Conservation (phyloP, 257 asterid species). For the Rauvolfia tetraphylla region DNA sequence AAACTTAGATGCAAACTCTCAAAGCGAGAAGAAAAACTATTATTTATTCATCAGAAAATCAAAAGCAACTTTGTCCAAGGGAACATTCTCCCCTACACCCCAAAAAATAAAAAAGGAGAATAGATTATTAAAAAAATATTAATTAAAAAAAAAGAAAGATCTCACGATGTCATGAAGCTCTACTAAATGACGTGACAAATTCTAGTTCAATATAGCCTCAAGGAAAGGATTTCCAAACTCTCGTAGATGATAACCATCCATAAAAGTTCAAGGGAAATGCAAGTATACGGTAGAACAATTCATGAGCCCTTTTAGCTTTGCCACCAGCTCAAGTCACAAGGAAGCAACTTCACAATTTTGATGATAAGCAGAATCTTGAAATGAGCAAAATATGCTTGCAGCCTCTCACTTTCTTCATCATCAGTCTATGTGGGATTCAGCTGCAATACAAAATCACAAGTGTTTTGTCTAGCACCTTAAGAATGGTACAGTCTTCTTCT, state of each 20-base stretch:
- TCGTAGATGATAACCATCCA: neutral
- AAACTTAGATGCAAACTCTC: neutral
- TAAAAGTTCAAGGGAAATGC: neutral
- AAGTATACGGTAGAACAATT: neutral
- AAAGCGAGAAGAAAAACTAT: neutral
- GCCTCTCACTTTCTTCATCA: too few relatives aligned
- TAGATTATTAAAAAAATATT: too few relatives aligned
- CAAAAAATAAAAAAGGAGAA: too few relatives aligned
- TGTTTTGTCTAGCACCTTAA: neutral
- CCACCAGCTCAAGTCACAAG: neutral
- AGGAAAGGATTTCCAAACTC: neutral
- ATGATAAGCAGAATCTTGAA: neutral
- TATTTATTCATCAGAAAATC: neutral
- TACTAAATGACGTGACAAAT: too few relatives aligned
- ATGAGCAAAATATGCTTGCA: neutral
- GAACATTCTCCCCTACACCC: neutral
- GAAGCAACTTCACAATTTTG: neutral
- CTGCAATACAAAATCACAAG: neutral
- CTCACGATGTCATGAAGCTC: neutral
- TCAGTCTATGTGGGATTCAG: neutral
- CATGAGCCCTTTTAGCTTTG: neutral
- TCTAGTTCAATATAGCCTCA: neutral
- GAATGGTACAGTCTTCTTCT: neutral
- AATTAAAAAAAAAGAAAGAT: neutral
- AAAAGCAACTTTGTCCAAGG: neutral